Evolutionary conservation across 2,329 filamentous ascomycete genomes (phyloP), one percentile per base, ranked within the genome.

Genomic region (Aspergillus sp.): DNA sequence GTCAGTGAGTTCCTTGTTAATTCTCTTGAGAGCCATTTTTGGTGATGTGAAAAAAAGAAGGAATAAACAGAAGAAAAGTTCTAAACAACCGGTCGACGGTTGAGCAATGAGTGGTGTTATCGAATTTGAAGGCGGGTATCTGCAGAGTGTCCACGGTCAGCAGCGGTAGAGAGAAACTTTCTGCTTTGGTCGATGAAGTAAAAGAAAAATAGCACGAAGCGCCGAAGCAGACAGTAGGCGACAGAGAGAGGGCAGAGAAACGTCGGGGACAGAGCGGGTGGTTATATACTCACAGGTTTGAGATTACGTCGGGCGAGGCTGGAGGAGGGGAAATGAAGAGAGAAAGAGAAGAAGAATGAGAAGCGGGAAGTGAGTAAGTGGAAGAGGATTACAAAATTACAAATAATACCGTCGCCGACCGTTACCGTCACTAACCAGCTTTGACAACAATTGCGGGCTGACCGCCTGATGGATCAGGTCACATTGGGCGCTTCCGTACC

Each of bases 1-100:
- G 65, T 81, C 79, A 75, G 76, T 76, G 68, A 81, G 77, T 77
- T 81, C 79, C 72, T 81, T 81, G 75, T 80, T 80, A 73, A 81
- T 81, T 69, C 79, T 73, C 77, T 81, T 81, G 60, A 80, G 75
- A 73, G 79, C 79, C 79, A 81, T 81, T 58, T 66, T 66, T 69
- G 69, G 51, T 31, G 8, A 54, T 50, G 35, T 52, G 44, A 61
- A 47, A 63, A 60, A 63, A 62, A 57, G 56, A 50, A 59, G 47
- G 50, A 55, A 49, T 52, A 54, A 58, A 40, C 39, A 41, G 46
- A 46, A 52, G 49, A 50, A 40, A 59, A 52, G 23, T 47, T 35
- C 52, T 57, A 39, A 43, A 52, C 21, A 60, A 51, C 41, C 51
- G 43, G 27, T 54, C 51, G 56, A 53, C 41, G 24, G 47, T 52